Percentiles rank a stretch among this genome's conserved stretches.
These are phyloP conservation scores for Cladosporium sp. DNA, from an alignment of 2,329 filamentous ascomycete genomes.

Conservation along the genomic window DNA sequence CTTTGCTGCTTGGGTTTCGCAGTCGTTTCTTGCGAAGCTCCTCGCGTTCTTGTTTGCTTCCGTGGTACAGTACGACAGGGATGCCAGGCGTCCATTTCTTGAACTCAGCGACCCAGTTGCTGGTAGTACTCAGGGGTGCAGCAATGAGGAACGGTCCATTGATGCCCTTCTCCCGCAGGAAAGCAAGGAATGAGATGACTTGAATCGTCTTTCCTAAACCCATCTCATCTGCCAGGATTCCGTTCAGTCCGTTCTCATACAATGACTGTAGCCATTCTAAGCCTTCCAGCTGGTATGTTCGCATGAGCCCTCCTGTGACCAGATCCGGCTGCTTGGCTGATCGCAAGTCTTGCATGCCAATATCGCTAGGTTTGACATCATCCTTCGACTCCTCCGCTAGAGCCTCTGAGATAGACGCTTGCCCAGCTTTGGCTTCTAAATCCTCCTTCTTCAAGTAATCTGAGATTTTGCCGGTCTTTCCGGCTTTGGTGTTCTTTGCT, in stretches of 20 bases:
- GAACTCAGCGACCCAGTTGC: constrained; percentile 96
- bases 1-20: constrained; percentile 59
- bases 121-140: constrained; percentile 82
- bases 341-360: constrained; percentile 61
- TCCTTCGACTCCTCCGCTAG: constrained; percentile 53
- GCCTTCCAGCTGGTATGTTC: constrained; percentile 88
- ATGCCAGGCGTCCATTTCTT: constrained; percentile 82
- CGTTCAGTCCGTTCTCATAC: constrained; percentile 86
- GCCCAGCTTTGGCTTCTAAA: constrained; percentile 46
- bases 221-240: constrained; percentile 92
- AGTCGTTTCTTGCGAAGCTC: constrained; percentile 67
- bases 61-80: constrained; percentile 86
- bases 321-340: constrained; percentile 82
- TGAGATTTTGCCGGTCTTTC: constrained; percentile 44
- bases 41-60: constrained; percentile 69
- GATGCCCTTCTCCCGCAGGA: constrained; percentile 77
- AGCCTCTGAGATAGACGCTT: constrained; percentile 51
- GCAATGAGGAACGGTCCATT: constrained; percentile 89
- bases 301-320: constrained; percentile 82
- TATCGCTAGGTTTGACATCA: constrained; percentile 52
- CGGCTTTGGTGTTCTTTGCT: constrained; percentile 27
- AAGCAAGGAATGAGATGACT: constrained; percentile 78
- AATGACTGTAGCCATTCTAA: constrained; percentile 81
- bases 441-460: constrained; percentile 57
- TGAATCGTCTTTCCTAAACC: constrained; percentile 89